Percentiles rank a stretch among this genome's conserved stretches.
Conservation (phyloP, 179 eudicot genomes). For the Patellifolia procumbens region DNA sequence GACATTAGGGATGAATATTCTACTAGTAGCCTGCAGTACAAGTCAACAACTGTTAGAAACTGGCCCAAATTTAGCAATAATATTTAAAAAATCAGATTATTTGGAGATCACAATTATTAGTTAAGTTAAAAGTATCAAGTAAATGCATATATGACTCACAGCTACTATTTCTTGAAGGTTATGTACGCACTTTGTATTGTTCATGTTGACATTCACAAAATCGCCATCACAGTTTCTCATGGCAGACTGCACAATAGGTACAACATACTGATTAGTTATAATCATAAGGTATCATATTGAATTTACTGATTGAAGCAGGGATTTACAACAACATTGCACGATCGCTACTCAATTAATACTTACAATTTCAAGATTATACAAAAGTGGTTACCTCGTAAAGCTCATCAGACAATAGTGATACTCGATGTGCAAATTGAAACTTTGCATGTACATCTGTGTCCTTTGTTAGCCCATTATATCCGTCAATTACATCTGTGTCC, state of each 20-base stretch:
- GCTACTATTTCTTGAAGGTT: constrained; percentile 5
- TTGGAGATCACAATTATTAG: too few species aligned
- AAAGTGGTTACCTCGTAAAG: constrained; percentile 18
- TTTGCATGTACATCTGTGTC: background rate
- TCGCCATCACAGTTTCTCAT: constrained; percentile 10
- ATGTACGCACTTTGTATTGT: constrained; percentile 4
- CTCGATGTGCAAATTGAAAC: constrained; percentile 6
- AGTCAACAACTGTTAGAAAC: background rate
- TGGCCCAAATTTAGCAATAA: background rate
- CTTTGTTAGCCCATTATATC: background rate
- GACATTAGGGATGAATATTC: background rate
- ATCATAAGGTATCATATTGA: background rate
- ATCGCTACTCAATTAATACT: background rate
- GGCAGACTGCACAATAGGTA: constrained; percentile 4
- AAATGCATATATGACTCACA: background rate
- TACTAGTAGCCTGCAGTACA: background rate
- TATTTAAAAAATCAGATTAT: too few species aligned
- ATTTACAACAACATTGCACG: background rate
- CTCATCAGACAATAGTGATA: too few species aligned
- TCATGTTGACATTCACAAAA: constrained; percentile 3
- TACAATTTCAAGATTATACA: background rate
- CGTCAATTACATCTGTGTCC: background rate
- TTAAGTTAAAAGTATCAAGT: background rate
- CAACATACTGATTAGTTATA: background rate
- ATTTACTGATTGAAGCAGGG: background rate